phyloP scores from a whole-genome alignment of 2,329 filamentous ascomycete species.

The Fusarium gaditjirri region DNA sequence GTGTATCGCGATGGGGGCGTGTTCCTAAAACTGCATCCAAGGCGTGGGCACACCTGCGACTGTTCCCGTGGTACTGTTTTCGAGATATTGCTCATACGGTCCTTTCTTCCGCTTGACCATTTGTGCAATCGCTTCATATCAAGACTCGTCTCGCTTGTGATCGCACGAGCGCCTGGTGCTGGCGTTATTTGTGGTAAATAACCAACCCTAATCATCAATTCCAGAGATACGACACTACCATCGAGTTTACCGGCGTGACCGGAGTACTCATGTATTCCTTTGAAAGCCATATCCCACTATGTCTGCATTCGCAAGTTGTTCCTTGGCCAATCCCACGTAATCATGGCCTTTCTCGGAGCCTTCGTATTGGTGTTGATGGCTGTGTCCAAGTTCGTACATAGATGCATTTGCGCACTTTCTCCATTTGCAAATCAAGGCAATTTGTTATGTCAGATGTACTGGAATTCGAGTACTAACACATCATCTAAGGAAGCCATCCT shows the following conservation, averaged over 20 bases:
- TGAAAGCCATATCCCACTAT: conserved; percentile 15
- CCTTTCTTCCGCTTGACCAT: conserved; percentile 25
- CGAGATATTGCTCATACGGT: conserved; percentile 33
- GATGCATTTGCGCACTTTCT: conserved; percentile 37
- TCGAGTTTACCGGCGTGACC: conserved; percentile 19
- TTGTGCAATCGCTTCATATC: conserved; percentile 26
- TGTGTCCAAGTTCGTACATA: conserved; percentile 17
- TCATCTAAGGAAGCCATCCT: conserved; percentile 11
- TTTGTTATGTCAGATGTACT: conserved; percentile 24
- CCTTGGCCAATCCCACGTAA: conserved; percentile 27
- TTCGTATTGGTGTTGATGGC: conserved; percentile 38
- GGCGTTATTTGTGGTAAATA: conserved; percentile 17
- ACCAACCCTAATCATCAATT: conserved; percentile 34
- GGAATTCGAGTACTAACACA: conserved; percentile 22
- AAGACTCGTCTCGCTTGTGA: conserved; percentile 19
- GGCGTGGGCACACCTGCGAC: conserved; percentile 15
- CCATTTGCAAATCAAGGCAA: conserved; percentile 10
- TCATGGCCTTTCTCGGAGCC: conserved; percentile 22
- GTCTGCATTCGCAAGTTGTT: conserved; percentile 15
- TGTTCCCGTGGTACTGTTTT: conserved; percentile 42
- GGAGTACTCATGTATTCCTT: conserved; percentile 19
- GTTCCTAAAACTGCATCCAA: conserved; percentile 21
- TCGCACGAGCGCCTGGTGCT: conserved; percentile 4
- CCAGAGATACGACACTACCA: conserved; percentile 28
- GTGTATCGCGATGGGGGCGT: conserved; percentile 36